Conservation (phyloP, 257 asterid genomes). For the Lavandula angustifolia region DNA sequence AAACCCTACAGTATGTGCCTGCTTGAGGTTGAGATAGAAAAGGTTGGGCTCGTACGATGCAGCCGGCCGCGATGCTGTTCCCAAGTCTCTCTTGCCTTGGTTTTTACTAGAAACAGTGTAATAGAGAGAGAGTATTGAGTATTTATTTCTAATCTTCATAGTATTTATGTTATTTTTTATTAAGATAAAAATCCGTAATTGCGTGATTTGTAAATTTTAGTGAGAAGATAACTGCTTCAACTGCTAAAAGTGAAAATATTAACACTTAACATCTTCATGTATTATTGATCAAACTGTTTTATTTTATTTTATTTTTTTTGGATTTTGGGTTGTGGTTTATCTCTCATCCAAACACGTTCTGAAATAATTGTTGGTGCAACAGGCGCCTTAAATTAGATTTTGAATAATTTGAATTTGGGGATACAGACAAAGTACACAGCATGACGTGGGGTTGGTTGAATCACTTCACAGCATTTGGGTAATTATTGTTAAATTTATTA, state of each 20-base stretch:
- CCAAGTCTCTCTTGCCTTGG: conserved; percentile 31
- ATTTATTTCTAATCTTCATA: neutral
- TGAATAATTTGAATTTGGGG: conserved; percentile 15
- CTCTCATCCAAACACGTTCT: conserved; percentile 26
- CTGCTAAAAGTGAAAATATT: too few relatives aligned
- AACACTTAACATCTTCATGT: too few relatives aligned
- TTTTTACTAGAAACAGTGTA: neutral
- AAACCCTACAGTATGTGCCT: conserved; percentile 13
- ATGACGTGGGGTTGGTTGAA: conserved; percentile 30
- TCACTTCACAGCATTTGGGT: too few relatives aligned
- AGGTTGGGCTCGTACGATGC: conserved; percentile 24
- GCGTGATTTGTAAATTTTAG: too few relatives aligned
- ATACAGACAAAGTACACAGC: neutral
- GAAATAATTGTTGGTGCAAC: neutral
- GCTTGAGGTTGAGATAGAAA: conserved; percentile 24
- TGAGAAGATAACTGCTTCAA: too few relatives aligned
- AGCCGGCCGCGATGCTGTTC: conserved; percentile 35
- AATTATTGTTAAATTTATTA: too few relatives aligned
- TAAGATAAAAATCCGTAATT: too few relatives aligned
- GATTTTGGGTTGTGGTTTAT: neutral
- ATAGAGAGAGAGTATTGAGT: too few relatives aligned
- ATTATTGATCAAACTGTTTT: too few relatives aligned
- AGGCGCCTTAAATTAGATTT: conserved; percentile 36
- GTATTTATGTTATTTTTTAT: too few relatives aligned
- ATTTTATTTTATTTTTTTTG: neutral